These are phyloP conservation scores for Zarea fungicola DNA, from an alignment of 2,329 filamentous ascomycete genomes.

Conservation along the genomic window DNA sequence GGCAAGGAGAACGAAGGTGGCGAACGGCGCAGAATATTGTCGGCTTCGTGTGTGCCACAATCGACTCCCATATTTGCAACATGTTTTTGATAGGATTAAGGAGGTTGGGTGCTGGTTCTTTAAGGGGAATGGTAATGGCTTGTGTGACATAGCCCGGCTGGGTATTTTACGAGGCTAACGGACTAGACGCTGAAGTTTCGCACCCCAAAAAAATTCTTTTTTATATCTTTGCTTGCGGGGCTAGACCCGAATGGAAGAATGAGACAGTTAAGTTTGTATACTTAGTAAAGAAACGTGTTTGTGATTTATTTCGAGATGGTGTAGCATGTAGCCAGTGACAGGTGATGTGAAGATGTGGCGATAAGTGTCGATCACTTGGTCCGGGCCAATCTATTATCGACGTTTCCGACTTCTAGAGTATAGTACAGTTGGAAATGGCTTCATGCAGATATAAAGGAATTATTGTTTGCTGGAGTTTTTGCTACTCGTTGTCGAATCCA, in stretches of 20 bases:
- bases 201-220: conserved; percentile 48
- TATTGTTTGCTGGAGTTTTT: neutral
- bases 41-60: conserved; percentile 43
- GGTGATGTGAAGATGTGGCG: too few relatives aligned
- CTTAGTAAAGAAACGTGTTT: conserved; percentile 21
- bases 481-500: too few relatives aligned
- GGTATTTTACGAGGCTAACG: conserved; percentile 40
- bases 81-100: conserved; percentile 52
- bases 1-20: conserved; percentile 41
- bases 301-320: conserved; percentile 16
- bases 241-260: conserved; percentile 29
- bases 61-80: conserved; percentile 53
- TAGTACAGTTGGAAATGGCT: too few relatives aligned
- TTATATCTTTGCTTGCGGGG: conserved; percentile 30
- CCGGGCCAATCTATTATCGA: too few relatives aligned
- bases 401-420: neutral
- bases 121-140: conserved; percentile 42
- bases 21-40: conserved; percentile 37
- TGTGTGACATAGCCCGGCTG: conserved; percentile 47
- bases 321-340: too few relatives aligned
- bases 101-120: conserved; percentile 45
- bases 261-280: conserved; percentile 16
- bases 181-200: conserved; percentile 50
- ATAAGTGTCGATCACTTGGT: too few relatives aligned
- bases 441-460: too few relatives aligned